phyloP scores from a whole-genome alignment of 1,284 basidiomycete genomes.

The Puccinia coronata region DNA sequence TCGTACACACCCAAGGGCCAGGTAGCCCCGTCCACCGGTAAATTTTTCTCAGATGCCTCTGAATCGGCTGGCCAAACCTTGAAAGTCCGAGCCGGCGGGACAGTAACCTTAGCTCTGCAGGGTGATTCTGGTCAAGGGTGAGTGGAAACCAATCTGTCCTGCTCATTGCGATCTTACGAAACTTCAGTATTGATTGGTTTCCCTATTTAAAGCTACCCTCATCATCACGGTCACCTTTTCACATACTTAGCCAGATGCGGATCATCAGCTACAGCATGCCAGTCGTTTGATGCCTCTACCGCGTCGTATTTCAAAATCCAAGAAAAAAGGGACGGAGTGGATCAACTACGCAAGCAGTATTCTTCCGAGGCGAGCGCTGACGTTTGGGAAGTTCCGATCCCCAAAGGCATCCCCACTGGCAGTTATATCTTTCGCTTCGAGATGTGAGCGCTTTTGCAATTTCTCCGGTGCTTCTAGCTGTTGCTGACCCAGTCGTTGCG shows the following conservation, averaged over 20 bases:
- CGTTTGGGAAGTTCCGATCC: slow-evolving; percentile 42
- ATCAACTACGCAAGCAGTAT: slow-evolving; percentile 17
- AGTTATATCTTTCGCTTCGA: slow-evolving; percentile 50
- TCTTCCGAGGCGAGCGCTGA: slow-evolving; percentile 13
- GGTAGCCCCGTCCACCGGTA: slow-evolving; percentile 32
- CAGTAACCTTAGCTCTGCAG: slow-evolving; percentile 24
- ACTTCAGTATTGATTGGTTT: not conserved
- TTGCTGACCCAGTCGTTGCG: not conserved
- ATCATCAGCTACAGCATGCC: slow-evolving; percentile 15
- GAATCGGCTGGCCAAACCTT: slow-evolving; percentile 38
- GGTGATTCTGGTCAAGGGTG: slow-evolving; percentile 42
- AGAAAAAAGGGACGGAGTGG: slow-evolving; percentile 16
- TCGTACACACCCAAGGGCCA: slow-evolving; percentile 33
- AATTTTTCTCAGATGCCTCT: slow-evolving; percentile 19
- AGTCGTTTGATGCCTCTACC: slow-evolving; percentile 38
- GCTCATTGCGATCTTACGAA: not conserved
- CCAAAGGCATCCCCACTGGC: slow-evolving; percentile 16
- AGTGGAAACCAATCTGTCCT: not conserved
- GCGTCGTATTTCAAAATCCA: slow-evolving; percentile 45
- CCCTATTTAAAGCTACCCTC: slow-evolving; percentile 28
- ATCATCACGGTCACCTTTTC: slow-evolving; percentile 43
- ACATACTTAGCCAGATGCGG: slow-evolving; percentile 43
- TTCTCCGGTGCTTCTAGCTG: not conserved
- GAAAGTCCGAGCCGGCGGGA: slow-evolving; percentile 40
- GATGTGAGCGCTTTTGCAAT: slow-evolving; percentile 7